Evolutionary conservation across 306 rosid species (phyloP).

Genomic region (Sindora glabra): DNA sequence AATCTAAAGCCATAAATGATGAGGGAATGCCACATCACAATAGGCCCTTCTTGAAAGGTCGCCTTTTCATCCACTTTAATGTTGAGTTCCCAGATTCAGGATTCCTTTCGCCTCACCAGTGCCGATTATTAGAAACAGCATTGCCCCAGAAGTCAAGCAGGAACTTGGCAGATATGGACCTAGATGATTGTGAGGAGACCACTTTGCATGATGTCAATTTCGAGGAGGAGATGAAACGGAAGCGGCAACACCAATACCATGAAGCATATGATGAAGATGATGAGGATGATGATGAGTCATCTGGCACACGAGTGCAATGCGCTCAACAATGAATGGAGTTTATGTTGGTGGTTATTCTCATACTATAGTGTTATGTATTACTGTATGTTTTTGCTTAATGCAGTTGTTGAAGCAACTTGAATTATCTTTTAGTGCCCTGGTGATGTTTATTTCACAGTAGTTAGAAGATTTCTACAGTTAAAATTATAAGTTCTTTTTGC

Average conservation of each 20-base stretch:
- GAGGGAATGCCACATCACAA: slow-evolving; percentile 70
- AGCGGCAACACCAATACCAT: slow-evolving; percentile 36
- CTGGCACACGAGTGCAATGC: slow-evolving; percentile 51
- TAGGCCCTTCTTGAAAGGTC: slow-evolving; percentile 61
- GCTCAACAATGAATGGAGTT: slow-evolving; percentile 53
- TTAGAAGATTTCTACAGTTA: background rate
- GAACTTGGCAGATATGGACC: slow-evolving; percentile 41
- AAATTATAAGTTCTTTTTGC: background rate
- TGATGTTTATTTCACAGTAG: background rate
- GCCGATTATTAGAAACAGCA: slow-evolving; percentile 27
- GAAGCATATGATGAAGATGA: slow-evolving; percentile 64
- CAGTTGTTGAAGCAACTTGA: slow-evolving; percentile 16
- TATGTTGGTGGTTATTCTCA: background rate
- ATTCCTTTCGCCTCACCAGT: slow-evolving; percentile 37
- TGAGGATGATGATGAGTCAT: slow-evolving; percentile 48
- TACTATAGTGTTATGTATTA: slow-evolving; percentile 3
- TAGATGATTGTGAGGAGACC: slow-evolving; percentile 58
- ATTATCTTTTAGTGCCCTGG: slow-evolving; percentile 9
- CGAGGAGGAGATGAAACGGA: slow-evolving; percentile 52
- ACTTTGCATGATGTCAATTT: slow-evolving; percentile 59
- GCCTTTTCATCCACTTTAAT: slow-evolving; percentile 46
- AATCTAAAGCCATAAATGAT: slow-evolving; percentile 55
- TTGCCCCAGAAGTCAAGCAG: slow-evolving; percentile 36
- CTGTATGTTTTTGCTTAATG: slow-evolving; percentile 22
- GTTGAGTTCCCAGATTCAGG: slow-evolving; percentile 59